Base-by-base conservation (phyloP, 108 stramenopile genomes). In the Fragilariopsis cylindrus region DNA sequence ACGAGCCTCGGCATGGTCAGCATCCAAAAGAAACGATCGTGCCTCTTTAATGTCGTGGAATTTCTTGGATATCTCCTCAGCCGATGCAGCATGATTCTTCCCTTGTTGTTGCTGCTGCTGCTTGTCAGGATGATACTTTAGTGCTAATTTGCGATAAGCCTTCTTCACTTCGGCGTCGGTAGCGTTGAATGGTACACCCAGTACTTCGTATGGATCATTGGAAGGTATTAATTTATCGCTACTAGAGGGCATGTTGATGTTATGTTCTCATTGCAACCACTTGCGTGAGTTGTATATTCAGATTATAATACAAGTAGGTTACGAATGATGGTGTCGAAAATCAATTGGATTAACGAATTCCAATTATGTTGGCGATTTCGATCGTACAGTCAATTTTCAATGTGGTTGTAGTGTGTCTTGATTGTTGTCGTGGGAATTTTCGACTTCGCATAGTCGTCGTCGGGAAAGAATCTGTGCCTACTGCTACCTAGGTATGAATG, bases 91-190 rank as follows among this genome's bases (percentile, higher is more conserved):
- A 18, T 58, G 48, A 47, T 55, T 12, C 30, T 30, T 30, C 2
- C 30, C 30, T 30, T 30, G 30, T 30, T 30, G 30, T 6, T 44
- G 40, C 3, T 53, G 46, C 1, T 65, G 69, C 69, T 96, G 96
- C 76, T 98, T 98, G 84, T 99, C 98, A 41, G 98, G 98, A 71
- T 99, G 98, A 54, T 90, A 85, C 71, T 96, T 93, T 30, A 98
- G 73, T 47, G 91, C 88, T 11, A 94, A 77, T 66, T 89, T 91
- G n/a, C 88, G 84, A 70, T 84, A 94, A 8, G 90, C 89, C 78
- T 90, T 94, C 75, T 80, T 89, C 50, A 94, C 85, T 21, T 90
- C 90, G 15, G 85, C 64, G 39, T 85, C 86, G 5, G 89, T 72
- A 8, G 87, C 87, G 4, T 57, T 71, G 67, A 72, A 54, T 19